A percentile compares a stretch with the other conserved stretches of the same genome.
Evolutionary conservation across 73 alveolate species (phyloP).

Genomic region (Tetrahymena thermophila): DNA sequence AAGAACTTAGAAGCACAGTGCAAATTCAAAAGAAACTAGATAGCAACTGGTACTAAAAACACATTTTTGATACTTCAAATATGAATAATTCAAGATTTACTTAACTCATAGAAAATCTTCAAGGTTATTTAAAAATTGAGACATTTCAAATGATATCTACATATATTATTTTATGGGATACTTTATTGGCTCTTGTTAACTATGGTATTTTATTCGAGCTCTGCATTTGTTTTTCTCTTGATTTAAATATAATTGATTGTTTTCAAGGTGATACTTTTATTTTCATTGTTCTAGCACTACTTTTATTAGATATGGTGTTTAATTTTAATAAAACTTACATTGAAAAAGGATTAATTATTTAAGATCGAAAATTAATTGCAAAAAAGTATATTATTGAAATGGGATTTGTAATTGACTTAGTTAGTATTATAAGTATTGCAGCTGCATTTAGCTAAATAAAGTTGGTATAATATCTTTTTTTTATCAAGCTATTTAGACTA

Average conservation of each 20-base stretch:
- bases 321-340: neutral
- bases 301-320: neutral
- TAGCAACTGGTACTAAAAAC: neutral
- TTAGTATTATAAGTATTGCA: neutral
- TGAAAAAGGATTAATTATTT: neutral
- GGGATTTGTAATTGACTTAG: neutral
- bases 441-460: neutral
- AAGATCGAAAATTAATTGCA: neutral
- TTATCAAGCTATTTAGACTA: neutral
- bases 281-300: neutral
- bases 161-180: neutral
- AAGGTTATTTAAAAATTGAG: neutral
- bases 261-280: neutral
- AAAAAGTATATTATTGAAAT: neutral
- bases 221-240: neutral
- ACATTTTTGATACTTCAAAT: neutral
- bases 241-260: neutral
- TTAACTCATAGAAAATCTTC: neutral
- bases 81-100: neutral
- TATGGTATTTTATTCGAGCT: neutral
- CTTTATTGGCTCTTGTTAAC: neutral
- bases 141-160: neutral
- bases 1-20: neutral
- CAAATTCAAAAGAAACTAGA: neutral
- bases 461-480: neutral